Conservation (phyloP, 164 flowering plant genomes). For the Dillenia suffruticosa region DNA sequence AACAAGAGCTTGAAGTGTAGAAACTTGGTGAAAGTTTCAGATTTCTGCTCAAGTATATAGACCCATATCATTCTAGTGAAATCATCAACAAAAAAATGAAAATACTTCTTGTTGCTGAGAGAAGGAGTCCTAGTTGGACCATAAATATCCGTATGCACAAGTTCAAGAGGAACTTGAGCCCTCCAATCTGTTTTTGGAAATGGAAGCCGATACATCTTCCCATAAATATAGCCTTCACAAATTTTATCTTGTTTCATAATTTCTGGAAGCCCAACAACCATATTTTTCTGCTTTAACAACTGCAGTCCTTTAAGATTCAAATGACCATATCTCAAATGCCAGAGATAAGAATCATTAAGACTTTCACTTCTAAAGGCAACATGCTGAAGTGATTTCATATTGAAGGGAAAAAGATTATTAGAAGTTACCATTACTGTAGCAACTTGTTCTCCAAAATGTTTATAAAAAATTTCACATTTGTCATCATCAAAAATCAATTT, state of each 20-base stretch:
- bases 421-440: background rate
- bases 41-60: conserved; percentile 8
- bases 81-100: conserved; percentile 15
- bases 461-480: background rate
- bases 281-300: background rate
- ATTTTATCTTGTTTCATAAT: background rate
- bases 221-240: conserved; percentile 10
- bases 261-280: background rate
- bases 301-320: background rate
- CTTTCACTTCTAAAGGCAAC: background rate
- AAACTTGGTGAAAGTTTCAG: conserved; percentile 5
- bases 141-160: conserved; percentile 13
- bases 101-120: conserved; percentile 1
- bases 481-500: background rate
- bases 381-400: background rate
- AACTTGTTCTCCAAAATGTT: background rate
- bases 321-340: conserved; percentile 5
- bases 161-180: conserved; percentile 4
- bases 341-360: conserved; percentile 1
- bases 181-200: conserved; percentile 10
- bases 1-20: conserved; percentile 8
- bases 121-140: conserved; percentile 3
- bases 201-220: conserved; percentile 8
- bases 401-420: conserved; percentile 7
- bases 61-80: conserved; percentile 13